These are phyloP conservation scores for Collybiopsis confluens DNA, from an alignment of 768 basidiomycete species.

Conservation along the genomic window DNA sequence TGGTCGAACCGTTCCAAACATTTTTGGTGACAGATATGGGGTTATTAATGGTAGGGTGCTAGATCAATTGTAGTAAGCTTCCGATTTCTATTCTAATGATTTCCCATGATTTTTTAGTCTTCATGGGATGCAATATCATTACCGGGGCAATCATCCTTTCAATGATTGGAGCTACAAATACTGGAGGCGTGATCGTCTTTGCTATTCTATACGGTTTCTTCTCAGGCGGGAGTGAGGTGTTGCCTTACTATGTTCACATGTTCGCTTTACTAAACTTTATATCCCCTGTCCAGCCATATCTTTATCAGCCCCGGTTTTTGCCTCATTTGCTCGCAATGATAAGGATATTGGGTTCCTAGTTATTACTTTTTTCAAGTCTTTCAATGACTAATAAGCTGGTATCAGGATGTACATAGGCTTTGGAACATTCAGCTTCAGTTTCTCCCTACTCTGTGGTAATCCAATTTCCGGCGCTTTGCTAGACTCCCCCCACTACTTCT, in stretches of 20 bases:
- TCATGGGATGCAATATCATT: conserved; percentile 1
- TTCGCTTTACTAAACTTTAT: neutral
- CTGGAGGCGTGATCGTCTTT: neutral
- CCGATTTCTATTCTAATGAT: neutral
- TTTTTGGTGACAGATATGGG: neutral
- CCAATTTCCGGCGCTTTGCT: neutral
- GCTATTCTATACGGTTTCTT: conserved; percentile 1
- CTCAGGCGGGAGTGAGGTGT: neutral
- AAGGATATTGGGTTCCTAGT: neutral
- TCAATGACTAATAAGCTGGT: neutral
- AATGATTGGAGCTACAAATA: neutral
- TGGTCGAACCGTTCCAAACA: neutral
- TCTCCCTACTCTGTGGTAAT: neutral
- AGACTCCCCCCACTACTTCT: neutral
- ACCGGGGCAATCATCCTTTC: neutral
- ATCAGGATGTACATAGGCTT: neutral
- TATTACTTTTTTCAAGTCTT: neutral
- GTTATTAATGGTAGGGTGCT: neutral
- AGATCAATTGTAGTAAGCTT: no score
- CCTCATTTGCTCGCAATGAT: neutral
- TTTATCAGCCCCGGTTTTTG: neutral
- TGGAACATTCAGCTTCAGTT: conserved; percentile 2
- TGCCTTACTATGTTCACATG: neutral
- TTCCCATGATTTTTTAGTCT: neutral
- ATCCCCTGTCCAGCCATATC: neutral